Conservation (phyloP, 495 filamentous ascomycete species). For the Daldinia loculata region DNA sequence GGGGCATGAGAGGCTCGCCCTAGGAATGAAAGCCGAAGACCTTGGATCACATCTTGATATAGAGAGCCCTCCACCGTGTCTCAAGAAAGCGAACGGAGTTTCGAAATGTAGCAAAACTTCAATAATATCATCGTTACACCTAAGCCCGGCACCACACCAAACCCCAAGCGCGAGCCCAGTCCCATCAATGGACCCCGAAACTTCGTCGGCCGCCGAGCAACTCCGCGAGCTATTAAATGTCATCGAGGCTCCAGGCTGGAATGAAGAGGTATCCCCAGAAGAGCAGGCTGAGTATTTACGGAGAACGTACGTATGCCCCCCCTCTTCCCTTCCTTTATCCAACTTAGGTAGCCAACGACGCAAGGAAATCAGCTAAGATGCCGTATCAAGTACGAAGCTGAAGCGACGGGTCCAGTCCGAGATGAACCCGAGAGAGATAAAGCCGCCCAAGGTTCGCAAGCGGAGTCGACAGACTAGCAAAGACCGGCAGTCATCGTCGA, state of each 20-base stretch:
- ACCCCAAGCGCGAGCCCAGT: neutral
- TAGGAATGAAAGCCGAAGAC: slow-evolving; percentile 16
- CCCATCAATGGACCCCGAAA: neutral
- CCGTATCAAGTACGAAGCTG: slow-evolving; percentile 20
- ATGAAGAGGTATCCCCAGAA: slow-evolving; percentile 22
- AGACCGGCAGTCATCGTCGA: neutral
- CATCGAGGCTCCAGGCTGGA: slow-evolving; percentile 17
- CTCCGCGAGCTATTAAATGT: slow-evolving; percentile 4
- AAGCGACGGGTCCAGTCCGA: slow-evolving; percentile 27
- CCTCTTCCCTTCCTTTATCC: neutral
- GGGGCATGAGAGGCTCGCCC: slow-evolving; percentile 18
- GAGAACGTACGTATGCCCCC: slow-evolving; percentile 27
- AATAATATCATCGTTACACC: slow-evolving; percentile 12
- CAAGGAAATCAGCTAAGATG: slow-evolving; percentile 1
- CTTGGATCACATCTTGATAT: neutral
- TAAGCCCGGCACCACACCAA: slow-evolving; percentile 2
- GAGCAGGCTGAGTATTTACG: slow-evolving; percentile 25
- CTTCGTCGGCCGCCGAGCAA: slow-evolving; percentile 16
- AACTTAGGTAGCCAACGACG: neutral
- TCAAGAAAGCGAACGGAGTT: neutral
- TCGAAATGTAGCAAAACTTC: neutral
- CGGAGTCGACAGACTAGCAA: slow-evolving; percentile 12
- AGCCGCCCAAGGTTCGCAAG: slow-evolving; percentile 30
- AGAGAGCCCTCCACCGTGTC: neutral
- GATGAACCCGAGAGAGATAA: slow-evolving; percentile 26